Evolutionary conservation across 2,329 filamentous ascomycete genomes (phyloP).

Genomic region (Colletotrichum cordylinicola): DNA sequence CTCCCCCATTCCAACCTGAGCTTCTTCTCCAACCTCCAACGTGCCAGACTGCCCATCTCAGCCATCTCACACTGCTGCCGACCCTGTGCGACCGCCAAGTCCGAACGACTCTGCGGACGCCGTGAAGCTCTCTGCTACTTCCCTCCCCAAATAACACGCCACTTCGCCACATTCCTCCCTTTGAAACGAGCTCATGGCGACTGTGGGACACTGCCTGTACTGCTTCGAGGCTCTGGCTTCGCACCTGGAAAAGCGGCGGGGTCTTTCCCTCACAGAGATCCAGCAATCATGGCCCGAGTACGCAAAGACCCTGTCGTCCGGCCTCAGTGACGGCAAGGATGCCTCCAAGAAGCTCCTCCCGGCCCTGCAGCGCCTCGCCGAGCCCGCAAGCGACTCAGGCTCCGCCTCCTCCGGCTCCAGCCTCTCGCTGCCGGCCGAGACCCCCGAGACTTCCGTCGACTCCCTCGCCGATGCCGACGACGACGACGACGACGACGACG

Average conservation of each 20-base stretch:
- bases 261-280: slow-evolving; percentile 72
- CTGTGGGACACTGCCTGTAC: slow-evolving; percentile 83
- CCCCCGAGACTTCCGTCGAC: slow-evolving; percentile 50
- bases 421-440: slow-evolving; percentile 43
- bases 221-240: slow-evolving; percentile 90
- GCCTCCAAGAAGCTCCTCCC: slow-evolving; percentile 43
- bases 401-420: slow-evolving; percentile 40
- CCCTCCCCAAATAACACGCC: not conserved
- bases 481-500: slow-evolving; percentile 28
- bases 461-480: slow-evolving; percentile 36
- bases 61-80: not conserved
- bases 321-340: slow-evolving; percentile 17
- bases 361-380: slow-evolving; percentile 47
- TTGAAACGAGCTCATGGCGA: slow-evolving; percentile 69
- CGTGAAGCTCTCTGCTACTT: slow-evolving; percentile 5
- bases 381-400: slow-evolving; percentile 28
- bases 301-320: slow-evolving; percentile 27
- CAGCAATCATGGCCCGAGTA: slow-evolving; percentile 67
- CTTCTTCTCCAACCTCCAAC: not conserved
- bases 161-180: not conserved
- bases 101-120: not conserved
- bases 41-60: not conserved
- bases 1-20: not conserved
- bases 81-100: not conserved
- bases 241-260: slow-evolving; percentile 72